These are phyloP conservation scores for Verticillium longisporum DNA, from an alignment of 2,329 filamentous ascomycete genomes.

Conservation along the genomic window DNA sequence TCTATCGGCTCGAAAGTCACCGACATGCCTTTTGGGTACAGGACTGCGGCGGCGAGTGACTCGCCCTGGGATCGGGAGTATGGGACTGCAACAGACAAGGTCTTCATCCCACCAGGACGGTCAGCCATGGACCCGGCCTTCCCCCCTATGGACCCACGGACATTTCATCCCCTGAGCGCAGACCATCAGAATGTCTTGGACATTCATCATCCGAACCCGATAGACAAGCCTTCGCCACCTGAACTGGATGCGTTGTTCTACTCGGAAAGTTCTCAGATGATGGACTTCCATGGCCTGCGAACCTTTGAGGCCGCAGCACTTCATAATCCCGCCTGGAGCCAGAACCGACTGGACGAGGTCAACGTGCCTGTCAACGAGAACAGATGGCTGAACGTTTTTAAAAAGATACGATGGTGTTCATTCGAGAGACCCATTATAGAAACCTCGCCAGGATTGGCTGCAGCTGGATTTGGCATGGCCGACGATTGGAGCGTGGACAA, in stretches of 20 bases:
- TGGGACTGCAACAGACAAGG: not conserved
- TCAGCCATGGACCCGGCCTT: not conserved
- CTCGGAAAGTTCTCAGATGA: slow-evolving; percentile 2
- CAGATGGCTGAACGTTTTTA: slow-evolving; percentile 6
- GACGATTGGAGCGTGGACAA: slow-evolving; percentile 6
- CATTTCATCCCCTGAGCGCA: not conserved
- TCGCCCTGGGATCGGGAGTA: not conserved
- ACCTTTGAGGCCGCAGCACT: slow-evolving; percentile 8
- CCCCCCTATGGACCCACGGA: not conserved
- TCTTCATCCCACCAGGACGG: not conserved
- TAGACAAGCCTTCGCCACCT: not conserved
- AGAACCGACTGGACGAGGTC: not conserved
- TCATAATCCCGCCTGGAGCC: not conserved
- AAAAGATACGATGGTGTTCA: slow-evolving; percentile 5
- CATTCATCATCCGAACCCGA: not conserved
- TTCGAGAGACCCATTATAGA: slow-evolving; percentile 1
- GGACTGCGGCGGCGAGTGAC: not conserved
- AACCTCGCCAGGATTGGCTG: not conserved
- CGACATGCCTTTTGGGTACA: not conserved
- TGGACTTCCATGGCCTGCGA: slow-evolving; percentile 1
- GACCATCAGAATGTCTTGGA: not conserved
- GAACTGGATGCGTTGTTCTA: slow-evolving; percentile 6
- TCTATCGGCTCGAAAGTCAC: not conserved
- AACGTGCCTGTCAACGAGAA: not conserved
- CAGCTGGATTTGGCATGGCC: not conserved